Evolutionary conservation across 2,329 filamentous ascomycete genomes (phyloP).

Genomic region (Pyricularia sp.): DNA sequence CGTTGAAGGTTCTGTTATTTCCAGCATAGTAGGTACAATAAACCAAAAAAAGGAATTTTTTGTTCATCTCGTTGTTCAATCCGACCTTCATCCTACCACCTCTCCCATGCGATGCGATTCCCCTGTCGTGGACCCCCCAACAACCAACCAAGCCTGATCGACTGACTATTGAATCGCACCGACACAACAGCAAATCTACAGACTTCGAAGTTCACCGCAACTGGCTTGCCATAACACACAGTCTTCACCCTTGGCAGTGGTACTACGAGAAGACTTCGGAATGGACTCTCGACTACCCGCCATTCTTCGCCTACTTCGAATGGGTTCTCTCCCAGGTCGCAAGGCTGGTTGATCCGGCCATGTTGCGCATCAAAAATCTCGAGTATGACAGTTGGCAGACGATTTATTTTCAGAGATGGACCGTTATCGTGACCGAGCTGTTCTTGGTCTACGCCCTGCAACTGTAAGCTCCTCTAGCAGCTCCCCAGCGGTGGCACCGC

Average conservation of each 20-base stretch:
- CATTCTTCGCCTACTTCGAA: conserved; percentile 97
- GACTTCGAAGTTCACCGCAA: conserved; percentile 99
- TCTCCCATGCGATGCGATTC: neutral
- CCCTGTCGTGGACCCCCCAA: neutral
- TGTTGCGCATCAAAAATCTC: conserved; percentile 75
- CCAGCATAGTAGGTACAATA: conserved; percentile 72
- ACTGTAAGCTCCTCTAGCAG: conserved; percentile 34
- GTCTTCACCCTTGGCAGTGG: conserved; percentile 79
- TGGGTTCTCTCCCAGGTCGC: conserved; percentile 81
- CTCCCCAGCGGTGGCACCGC: neutral
- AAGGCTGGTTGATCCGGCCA: conserved; percentile 64
- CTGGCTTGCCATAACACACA: conserved; percentile 94
- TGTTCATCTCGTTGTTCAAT: neutral
- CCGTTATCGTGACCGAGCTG: conserved; percentile 78
- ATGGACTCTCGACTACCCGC: conserved; percentile 99
- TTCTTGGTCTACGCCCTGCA: conserved; percentile 76
- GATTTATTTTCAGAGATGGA: conserved; percentile 83
- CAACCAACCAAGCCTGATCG: neutral
- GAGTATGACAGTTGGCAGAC: conserved; percentile 90
- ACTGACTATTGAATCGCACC: conserved; percentile 6
- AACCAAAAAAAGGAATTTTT: neutral
- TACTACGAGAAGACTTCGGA: conserved; percentile 96
- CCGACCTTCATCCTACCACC: neutral
- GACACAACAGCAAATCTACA: conserved; percentile 72
- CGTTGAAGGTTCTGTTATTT: conserved; percentile 86